Conservation (phyloP, 306 rosid species). For the Canavalia gladiata region DNA sequence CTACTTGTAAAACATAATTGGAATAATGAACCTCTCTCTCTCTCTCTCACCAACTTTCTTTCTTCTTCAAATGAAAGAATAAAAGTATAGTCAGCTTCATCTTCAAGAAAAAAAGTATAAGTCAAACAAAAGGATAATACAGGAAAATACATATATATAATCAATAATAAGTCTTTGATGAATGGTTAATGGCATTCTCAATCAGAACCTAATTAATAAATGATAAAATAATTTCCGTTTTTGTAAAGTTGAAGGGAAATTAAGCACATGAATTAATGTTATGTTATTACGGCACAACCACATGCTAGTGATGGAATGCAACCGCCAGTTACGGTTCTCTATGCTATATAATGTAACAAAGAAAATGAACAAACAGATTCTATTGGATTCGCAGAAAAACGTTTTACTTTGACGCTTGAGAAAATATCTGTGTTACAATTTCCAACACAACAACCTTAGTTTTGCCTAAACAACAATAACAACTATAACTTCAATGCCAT, state of each 20-base stretch:
- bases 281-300: slow-evolving; percentile 16
- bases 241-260: not conserved
- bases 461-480: not conserved
- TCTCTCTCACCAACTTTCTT: not conserved
- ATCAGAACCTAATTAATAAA: not conserved
- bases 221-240: not conserved
- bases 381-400: not conserved
- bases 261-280: slow-evolving; percentile 17
- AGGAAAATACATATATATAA: not conserved
- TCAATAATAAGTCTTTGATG: not conserved
- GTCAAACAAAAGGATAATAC: not conserved
- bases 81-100: not conserved
- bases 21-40: not conserved
- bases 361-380: not conserved
- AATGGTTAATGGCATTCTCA: not conserved
- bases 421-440: not conserved
- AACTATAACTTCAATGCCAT: not conserved
- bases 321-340: not conserved
- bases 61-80: not conserved
- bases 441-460: not conserved
- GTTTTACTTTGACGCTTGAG: slow-evolving; percentile 8
- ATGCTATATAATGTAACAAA: not conserved
- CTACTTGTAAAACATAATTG: not conserved
- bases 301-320: slow-evolving; percentile 32
- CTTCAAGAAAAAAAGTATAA: not conserved